Evolutionary conservation across 2,329 filamentous ascomycete genomes (phyloP).

Genomic region (Talaromyces funiculosus): DNA sequence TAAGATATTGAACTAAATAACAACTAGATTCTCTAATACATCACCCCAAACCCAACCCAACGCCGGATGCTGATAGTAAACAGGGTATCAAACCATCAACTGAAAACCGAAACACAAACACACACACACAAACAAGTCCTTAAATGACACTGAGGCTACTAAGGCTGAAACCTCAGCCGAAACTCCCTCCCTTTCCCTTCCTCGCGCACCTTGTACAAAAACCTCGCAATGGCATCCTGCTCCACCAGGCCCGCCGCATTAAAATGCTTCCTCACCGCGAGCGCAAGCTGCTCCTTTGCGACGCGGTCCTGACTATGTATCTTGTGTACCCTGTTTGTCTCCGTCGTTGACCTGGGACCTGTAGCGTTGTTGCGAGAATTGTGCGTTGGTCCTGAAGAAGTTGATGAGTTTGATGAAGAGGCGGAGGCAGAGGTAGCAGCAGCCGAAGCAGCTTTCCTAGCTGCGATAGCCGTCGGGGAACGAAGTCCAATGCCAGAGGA

Average conservation of each 20-base stretch:
- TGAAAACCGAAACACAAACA: background rate
- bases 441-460: constrained; percentile 25
- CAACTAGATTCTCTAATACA: background rate
- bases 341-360: background rate
- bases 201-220: constrained; percentile 46
- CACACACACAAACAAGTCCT: background rate
- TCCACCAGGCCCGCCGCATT: constrained; percentile 43
- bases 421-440: background rate
- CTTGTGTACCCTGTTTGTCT: constrained; percentile 14
- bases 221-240: constrained; percentile 44
- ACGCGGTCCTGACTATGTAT: constrained; percentile 36
- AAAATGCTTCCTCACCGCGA: constrained; percentile 43
- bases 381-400: background rate
- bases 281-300: constrained; percentile 38
- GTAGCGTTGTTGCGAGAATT: background rate
- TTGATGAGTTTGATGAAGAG: background rate
- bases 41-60: background rate
- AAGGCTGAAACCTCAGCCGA: constrained; percentile 39
- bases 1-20: background rate
- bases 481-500: constrained; percentile 41
- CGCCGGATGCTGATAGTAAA: background rate
- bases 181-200: constrained; percentile 38
- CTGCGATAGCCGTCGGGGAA: constrained; percentile 41
- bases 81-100: constrained; percentile 6
- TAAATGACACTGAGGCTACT: background rate